Evolutionary conservation across 2,329 filamentous ascomycete genomes (phyloP), one percentile per base, ranked within the genome.

Genomic region (Akanthomyces dipterigenus): DNA sequence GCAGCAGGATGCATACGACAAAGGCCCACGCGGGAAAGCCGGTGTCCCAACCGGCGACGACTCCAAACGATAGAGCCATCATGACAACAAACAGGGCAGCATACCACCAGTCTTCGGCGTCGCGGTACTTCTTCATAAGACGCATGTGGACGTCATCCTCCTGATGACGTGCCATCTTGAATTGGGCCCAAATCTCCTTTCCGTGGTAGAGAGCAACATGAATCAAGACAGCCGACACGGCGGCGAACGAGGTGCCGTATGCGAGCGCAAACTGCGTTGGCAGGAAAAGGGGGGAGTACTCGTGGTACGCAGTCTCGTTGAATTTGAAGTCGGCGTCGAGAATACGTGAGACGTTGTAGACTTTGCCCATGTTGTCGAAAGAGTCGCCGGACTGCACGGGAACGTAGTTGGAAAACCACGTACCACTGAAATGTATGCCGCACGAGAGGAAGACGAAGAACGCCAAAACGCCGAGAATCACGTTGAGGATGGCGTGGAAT

Each of bases 161-260:
- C 70, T 84, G 81, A 51, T 78, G 75, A 49, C 82, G 80, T 3
- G 81, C 82, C 62, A 82, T 72, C 68, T 76, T 80, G 69, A 82
- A 82, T 67, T 84, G 82, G 42, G 74, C 75, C 76, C 78, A 81
- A 50, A 85, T 81, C 61, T 82, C 79, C 57, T 74, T 75, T 36
- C 82, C 82, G 65, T 85, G 80, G 68, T 85, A 86, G 16, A 85
- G 70, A 2, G 67, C 70, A 48, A 83, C 81, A 62, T 86, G 83
- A 8, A 84, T 77, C 46, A 86, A 71, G 61, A 85, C 84, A 11
- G 85, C 82, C 0, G 84, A 80, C 31, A 89, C 80, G 24, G 86
- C 83, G n/a, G 87, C 87, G 68, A 89, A 89, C 0, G 83, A 84
- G 12, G 89, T 74, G 1, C 86, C 86, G 66, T 89, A 85, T 8